Conservation (phyloP, 352 stramenopile species). For the Thalassiosira pacifica region DNA sequence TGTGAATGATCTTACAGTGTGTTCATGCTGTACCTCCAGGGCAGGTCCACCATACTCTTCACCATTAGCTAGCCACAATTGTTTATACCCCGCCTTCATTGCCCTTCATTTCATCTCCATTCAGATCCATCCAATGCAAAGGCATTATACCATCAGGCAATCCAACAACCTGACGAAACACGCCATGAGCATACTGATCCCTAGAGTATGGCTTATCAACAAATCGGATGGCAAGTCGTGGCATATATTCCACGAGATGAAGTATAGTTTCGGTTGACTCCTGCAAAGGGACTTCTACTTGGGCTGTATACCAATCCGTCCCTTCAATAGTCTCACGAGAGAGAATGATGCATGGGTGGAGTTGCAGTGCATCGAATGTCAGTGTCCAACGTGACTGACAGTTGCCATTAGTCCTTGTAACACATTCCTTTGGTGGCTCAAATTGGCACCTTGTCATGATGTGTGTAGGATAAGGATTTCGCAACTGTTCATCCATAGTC, state of each 20-base stretch:
- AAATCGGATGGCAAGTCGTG: conserved; percentile 44
- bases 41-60: too few relatives aligned
- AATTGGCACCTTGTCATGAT: conserved; percentile 62
- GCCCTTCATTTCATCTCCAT: conserved; percentile 15
- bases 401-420: background rate
- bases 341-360: conserved; percentile 44
- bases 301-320: conserved; percentile 43
- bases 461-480: conserved; percentile 70
- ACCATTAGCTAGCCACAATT: too few relatives aligned
- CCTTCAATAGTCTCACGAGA: conserved; percentile 33
- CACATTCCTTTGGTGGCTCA: conserved; percentile 24
- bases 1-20: too few relatives aligned
- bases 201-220: conserved; percentile 48
- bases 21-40: too few relatives aligned
- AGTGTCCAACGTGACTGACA: conserved; percentile 29
- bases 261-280: background rate
- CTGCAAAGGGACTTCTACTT: conserved; percentile 8
- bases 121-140: conserved; percentile 63
- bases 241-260: conserved; percentile 56
- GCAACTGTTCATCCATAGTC: conserved; percentile 69
- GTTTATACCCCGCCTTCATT: background rate
- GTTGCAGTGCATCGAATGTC: background rate
- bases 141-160: conserved; percentile 52
- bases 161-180: conserved; percentile 54
- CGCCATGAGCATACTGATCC: conserved; percentile 56